These are phyloP conservation scores for Sclerotinia subarctica DNA, from an alignment of 2,329 filamentous ascomycete species.

Conservation along the genomic window DNA sequence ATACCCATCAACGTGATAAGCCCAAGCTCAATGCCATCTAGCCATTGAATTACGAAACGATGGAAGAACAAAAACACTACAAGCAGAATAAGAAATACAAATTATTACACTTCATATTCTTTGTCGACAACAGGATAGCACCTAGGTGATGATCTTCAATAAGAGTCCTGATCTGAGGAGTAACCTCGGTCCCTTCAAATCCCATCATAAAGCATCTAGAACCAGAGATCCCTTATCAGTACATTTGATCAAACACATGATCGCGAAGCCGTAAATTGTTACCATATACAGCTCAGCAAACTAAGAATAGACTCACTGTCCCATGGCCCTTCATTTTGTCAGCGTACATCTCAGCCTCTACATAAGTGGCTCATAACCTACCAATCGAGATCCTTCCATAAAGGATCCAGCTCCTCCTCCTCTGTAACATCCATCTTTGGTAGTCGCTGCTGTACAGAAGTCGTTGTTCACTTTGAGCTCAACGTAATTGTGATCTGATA, in stretches of 20 bases:
- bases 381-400: constrained; percentile 38
- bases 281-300: constrained; percentile 47
- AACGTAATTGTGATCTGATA: neutral
- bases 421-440: constrained; percentile 52
- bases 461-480: neutral
- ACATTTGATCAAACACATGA: neutral
- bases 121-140: constrained; percentile 78
- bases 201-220: constrained; percentile 42
- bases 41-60: constrained; percentile 12
- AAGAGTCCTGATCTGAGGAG: constrained; percentile 74
- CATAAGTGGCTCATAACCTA: constrained; percentile 24
- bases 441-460: neutral
- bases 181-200: constrained; percentile 81
- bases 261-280: neutral
- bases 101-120: constrained; percentile 73
- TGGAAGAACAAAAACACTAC: constrained; percentile 7
- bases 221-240: neutral
- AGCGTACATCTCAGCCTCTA: constrained; percentile 15
- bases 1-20: neutral
- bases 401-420: constrained; percentile 37
- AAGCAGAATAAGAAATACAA: constrained; percentile 10
- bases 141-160: constrained; percentile 86
- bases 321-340: constrained; percentile 55
- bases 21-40: neutral
- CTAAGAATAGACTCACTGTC: constrained; percentile 63